Conservation (phyloP, 2,329 filamentous ascomycete species). For the Cladorrhinum sp. region DNA sequence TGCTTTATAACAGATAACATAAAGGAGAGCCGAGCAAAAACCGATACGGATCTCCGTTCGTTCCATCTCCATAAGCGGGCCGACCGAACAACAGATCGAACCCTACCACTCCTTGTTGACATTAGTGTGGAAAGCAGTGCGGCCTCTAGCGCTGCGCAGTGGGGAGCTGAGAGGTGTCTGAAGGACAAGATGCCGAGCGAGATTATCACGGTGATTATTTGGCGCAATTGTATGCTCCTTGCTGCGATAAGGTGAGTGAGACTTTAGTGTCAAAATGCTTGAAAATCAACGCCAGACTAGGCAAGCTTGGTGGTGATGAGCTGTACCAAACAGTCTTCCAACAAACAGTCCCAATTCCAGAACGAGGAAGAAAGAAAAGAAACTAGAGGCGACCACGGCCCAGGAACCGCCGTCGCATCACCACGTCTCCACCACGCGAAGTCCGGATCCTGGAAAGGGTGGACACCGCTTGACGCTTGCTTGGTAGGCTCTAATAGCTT, state of each 20-base stretch:
- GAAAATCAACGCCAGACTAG: too few relatives aligned
- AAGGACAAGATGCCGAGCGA: neutral
- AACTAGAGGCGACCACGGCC: neutral
- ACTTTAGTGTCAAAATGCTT: too few relatives aligned
- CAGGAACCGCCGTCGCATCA: neutral
- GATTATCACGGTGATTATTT: neutral
- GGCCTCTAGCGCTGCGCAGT: neutral
- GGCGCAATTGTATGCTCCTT: too few relatives aligned
- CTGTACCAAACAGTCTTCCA: neutral
- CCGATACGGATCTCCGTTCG: too few relatives aligned
- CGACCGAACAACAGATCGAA: neutral
- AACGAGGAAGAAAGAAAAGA: neutral
- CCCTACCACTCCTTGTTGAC: neutral
- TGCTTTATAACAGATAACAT: too few relatives aligned
- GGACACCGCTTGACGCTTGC: neutral
- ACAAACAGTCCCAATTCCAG: too few relatives aligned
- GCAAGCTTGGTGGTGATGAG: too few relatives aligned
- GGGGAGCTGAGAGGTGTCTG: neutral
- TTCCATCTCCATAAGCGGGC: too few relatives aligned
- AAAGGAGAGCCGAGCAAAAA: too few relatives aligned
- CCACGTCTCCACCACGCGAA: neutral
- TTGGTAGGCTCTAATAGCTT: too few relatives aligned
- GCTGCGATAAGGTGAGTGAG: too few relatives aligned
- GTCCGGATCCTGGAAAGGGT: neutral
- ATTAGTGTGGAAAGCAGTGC: neutral